phyloP scores from a whole-genome alignment of 2,329 filamentous ascomycete genomes.

The Penicillium sumatraense region DNA sequence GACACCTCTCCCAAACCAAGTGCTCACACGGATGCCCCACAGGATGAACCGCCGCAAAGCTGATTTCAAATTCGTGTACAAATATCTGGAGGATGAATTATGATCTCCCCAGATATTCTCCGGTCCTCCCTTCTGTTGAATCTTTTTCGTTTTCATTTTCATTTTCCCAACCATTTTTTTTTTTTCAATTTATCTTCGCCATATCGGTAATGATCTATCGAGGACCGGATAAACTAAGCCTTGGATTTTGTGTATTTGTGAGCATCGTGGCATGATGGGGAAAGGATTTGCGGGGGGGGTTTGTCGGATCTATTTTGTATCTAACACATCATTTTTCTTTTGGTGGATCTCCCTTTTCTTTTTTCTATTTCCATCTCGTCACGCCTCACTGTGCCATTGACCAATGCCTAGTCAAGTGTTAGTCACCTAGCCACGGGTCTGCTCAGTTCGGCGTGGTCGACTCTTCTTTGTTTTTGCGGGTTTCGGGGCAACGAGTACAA shows the following conservation, averaged over 20 bases:
- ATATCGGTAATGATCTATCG: neutral
- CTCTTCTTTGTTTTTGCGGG: neutral
- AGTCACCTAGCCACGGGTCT: neutral
- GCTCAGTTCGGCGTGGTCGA: neutral
- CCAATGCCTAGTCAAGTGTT: neutral
- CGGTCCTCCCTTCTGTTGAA: neutral
- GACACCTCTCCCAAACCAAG: conserved; percentile 1
- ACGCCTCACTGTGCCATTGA: neutral
- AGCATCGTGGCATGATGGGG: conserved; percentile 1
- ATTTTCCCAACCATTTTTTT: neutral
- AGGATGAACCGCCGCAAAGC: conserved; percentile 99
- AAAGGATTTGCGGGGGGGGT: neutral
- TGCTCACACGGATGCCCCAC: conserved; percentile 23
- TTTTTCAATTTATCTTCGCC: neutral
- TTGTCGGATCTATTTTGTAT: neutral
- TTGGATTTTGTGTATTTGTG: conserved; percentile 4
- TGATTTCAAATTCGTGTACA: conserved; percentile 98
- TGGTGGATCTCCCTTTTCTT: neutral
- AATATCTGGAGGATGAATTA: conserved; percentile 94
- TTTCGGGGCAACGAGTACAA: conserved; percentile 32
- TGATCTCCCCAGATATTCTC: conserved; percentile 36
- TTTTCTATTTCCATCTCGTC: neutral
- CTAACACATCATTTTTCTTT: neutral
- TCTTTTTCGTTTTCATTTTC: neutral
- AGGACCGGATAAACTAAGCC: neutral